Evolutionary conservation across 371 early-diverging fungal genomes (phyloP).

Genomic region (Mucor plumbeus): DNA sequence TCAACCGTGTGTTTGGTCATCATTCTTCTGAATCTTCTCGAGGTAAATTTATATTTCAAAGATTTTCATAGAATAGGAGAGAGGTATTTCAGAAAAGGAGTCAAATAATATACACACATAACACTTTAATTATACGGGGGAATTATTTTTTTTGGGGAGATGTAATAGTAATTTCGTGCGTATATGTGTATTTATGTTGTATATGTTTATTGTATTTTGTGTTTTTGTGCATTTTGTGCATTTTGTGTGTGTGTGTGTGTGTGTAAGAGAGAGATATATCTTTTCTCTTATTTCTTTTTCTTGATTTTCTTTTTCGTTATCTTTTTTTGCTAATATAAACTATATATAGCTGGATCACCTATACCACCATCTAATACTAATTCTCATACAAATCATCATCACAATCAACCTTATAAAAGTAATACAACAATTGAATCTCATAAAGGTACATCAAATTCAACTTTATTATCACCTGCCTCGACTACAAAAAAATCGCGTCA

Average conservation of each 20-base stretch:
- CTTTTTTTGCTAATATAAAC: neutral
- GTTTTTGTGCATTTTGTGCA: too few relatives aligned
- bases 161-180: neutral
- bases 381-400: neutral
- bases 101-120: neutral
- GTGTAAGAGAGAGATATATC: neutral
- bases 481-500: constrained; percentile 30
- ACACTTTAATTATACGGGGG: neutral
- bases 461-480: neutral
- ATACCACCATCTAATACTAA: constrained; percentile 22
- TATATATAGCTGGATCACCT: constrained; percentile 29
- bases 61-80: neutral
- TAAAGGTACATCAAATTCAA: neutral
- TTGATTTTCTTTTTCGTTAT: constrained; percentile 3
- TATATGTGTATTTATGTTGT: neutral
- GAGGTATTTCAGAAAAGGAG: neutral
- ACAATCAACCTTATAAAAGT: constrained; percentile 19
- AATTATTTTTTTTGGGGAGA: neutral
- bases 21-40: constrained; percentile 45
- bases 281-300: neutral
- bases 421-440: constrained; percentile 4
- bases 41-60: constrained; percentile 24
- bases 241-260: neutral
- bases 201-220: neutral
- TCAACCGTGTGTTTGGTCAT: constrained; percentile 46